Evolutionary conservation across 2,329 filamentous ascomycete genomes (phyloP).

Genomic region (Epichloe bromicola): DNA sequence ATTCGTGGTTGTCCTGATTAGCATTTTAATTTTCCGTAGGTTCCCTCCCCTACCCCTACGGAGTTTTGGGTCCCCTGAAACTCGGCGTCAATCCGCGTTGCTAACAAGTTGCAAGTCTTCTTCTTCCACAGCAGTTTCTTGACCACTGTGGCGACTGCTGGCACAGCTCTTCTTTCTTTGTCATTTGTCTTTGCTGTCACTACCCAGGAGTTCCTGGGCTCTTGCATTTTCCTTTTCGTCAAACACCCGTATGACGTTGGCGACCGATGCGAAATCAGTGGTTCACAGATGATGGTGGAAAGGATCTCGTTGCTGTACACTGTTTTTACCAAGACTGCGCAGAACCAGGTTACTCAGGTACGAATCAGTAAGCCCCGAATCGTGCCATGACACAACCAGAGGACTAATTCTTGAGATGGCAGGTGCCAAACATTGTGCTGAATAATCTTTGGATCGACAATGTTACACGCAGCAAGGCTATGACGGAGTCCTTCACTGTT

Average conservation of each 20-base stretch:
- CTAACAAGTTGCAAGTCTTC: constrained; percentile 40
- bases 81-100: background rate
- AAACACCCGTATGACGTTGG: constrained; percentile 97
- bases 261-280: constrained; percentile 73
- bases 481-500: constrained; percentile 74
- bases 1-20: constrained; percentile 66
- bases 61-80: background rate
- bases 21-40: constrained; percentile 70
- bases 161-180: constrained; percentile 84
- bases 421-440: constrained; percentile 83
- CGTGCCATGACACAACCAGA: background rate
- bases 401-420: constrained; percentile 22
- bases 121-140: constrained; percentile 82
- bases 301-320: constrained; percentile 91
- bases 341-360: constrained; percentile 58
- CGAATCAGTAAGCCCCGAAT: background rate
- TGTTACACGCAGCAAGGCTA: constrained; percentile 76
- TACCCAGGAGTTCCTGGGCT: constrained; percentile 89
- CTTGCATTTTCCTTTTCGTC: constrained; percentile 96
- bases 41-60: constrained; percentile 7
- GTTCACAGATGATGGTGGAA: constrained; percentile 66
- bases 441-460: constrained; percentile 96
- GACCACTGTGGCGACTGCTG: constrained; percentile 75
- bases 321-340: constrained; percentile 73
- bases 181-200: constrained; percentile 93